Evolutionary conservation across 257 asterid species (phyloP).

Genomic region (Petrea volubilis): DNA sequence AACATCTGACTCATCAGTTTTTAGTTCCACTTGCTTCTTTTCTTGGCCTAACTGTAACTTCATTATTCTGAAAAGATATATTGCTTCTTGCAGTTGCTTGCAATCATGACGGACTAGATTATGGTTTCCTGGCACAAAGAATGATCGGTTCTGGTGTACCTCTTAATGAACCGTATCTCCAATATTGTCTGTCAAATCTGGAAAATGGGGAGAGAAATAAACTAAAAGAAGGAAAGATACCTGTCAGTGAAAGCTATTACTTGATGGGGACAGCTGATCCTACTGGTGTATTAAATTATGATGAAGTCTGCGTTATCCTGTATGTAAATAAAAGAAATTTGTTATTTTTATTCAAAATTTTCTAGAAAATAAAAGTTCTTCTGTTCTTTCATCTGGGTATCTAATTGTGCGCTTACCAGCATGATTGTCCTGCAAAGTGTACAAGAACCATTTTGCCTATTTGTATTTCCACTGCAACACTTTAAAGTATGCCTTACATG

Average conservation of each 20-base stretch:
- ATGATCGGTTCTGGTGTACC: slow-evolving; percentile 78
- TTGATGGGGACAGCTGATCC: slow-evolving; percentile 96
- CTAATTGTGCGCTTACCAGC: not conserved
- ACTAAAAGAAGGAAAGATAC: slow-evolving; percentile 63
- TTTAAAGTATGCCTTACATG: too few species aligned
- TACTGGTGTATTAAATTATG: slow-evolving; percentile 49
- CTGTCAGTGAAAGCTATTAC: slow-evolving; percentile 73
- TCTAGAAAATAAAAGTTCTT: not conserved
- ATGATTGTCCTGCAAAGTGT: not conserved
- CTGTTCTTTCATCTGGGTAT: not conserved
- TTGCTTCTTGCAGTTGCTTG: slow-evolving; percentile 61
- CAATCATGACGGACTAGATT: slow-evolving; percentile 48
- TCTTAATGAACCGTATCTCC: slow-evolving; percentile 74
- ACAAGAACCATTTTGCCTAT: not conserved
- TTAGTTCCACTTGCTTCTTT: slow-evolving; percentile 10
- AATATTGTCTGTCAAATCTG: slow-evolving; percentile 46
- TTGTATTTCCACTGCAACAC: not conserved
- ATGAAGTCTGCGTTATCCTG: slow-evolving; percentile 88
- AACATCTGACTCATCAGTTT: not conserved
- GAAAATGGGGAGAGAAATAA: slow-evolving; percentile 38
- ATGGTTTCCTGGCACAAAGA: slow-evolving; percentile 47
- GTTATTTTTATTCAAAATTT: too few species aligned
- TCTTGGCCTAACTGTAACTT: not conserved
- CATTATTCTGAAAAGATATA: not conserved
- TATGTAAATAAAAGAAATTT: slow-evolving; percentile 44